Evolutionary conservation across 2,329 filamentous ascomycete genomes (phyloP), one percentile per base, ranked within the genome.

Genomic region (Microdochium trichocladiopsis): DNA sequence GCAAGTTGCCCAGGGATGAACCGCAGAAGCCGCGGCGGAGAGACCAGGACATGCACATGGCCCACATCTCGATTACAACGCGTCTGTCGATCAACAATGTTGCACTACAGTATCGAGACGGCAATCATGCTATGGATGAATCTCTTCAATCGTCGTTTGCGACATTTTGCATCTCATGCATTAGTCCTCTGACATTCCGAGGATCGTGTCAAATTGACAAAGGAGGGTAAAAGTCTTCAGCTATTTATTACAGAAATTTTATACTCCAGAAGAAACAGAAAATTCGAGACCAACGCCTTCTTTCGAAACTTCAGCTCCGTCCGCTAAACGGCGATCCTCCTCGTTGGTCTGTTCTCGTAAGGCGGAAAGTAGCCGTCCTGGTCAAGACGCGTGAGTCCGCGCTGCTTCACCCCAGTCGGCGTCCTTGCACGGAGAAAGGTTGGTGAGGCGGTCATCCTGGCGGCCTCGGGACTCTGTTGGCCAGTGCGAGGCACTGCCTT

Each of bases 381-480:
- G 51, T 69, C 57, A 2, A 72, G 48, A 33, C 57, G 60, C 3
- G 63, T 65, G 25, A 69, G 58, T 0, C 61, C 58, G 8, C 62
- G 59, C 2, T 62, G 57, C 48, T 60, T 58, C 22, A 51, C 58
- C 24, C 48, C 57, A 14, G 76, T 75, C 2, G 77, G 74, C 2
- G 77, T 80, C 54, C 78, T 72, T 1, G 72, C 68, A 49, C 73
- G 70, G 1, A 74, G 76, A 52, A 71, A 76, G 56, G 78, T 80
- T 4, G 75, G 73, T 3, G 74, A 72, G 3, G 61, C 53, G 14
- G 55, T 54, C 8, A 57, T 56, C 60, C 63, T 69, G 36, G 58
- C 22, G 14, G 56, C 57, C 50, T 67, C 67, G 1, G 63, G 62
- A 28, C 62, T 68, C 51, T 61, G 60, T n/a, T 60, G 57, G 16